Percentiles rank a stretch among this genome's conserved stretches.
Evolutionary conservation across 306 rosid species (phyloP).

Genomic region (Medicago lupulina): DNA sequence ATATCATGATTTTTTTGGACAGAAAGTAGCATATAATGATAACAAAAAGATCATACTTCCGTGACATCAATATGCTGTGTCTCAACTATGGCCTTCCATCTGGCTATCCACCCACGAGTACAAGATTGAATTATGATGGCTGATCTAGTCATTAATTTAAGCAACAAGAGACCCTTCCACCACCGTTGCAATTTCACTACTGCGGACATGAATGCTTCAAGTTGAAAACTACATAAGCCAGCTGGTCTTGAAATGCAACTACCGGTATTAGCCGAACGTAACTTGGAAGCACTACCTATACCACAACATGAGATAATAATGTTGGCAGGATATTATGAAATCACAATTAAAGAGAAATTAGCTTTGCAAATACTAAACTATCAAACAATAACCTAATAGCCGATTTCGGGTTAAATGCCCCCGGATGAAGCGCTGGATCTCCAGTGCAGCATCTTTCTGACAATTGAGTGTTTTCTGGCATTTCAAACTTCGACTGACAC

Average conservation of each 20-base stretch:
- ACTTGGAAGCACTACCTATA: slow-evolving; percentile 56
- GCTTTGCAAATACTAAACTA: slow-evolving; percentile 5
- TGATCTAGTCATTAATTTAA: slow-evolving; percentile 53
- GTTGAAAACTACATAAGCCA: slow-evolving; percentile 52
- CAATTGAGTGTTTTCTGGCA: slow-evolving; percentile 52
- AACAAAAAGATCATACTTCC: slow-evolving; percentile 64
- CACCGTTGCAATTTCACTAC: slow-evolving; percentile 79
- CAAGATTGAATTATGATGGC: slow-evolving; percentile 70
- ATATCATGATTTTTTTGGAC: background rate
- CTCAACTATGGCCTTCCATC: slow-evolving; percentile 55
- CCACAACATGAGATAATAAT: slow-evolving; percentile 24
- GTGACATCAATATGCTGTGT: slow-evolving; percentile 50
- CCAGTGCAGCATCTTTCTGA: slow-evolving; percentile 60
- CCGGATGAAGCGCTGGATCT: slow-evolving; percentile 74
- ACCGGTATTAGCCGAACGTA: slow-evolving; percentile 18
- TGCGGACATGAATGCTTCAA: slow-evolving; percentile 56
- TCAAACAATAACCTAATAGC: slow-evolving; percentile 64
- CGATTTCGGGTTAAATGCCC: slow-evolving; percentile 64
- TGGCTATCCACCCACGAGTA: slow-evolving; percentile 70
- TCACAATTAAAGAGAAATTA: slow-evolving; percentile 3
- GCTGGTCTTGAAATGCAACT: slow-evolving; percentile 44
- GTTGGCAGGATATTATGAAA: slow-evolving; percentile 13
- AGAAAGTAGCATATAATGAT: background rate
- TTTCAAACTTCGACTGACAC: slow-evolving; percentile 54
- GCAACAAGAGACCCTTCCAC: slow-evolving; percentile 76